Evolutionary conservation across 2,329 filamentous ascomycete genomes (phyloP), one percentile per base, ranked within the genome.

Genomic region (Bipolaris gigantea): DNA sequence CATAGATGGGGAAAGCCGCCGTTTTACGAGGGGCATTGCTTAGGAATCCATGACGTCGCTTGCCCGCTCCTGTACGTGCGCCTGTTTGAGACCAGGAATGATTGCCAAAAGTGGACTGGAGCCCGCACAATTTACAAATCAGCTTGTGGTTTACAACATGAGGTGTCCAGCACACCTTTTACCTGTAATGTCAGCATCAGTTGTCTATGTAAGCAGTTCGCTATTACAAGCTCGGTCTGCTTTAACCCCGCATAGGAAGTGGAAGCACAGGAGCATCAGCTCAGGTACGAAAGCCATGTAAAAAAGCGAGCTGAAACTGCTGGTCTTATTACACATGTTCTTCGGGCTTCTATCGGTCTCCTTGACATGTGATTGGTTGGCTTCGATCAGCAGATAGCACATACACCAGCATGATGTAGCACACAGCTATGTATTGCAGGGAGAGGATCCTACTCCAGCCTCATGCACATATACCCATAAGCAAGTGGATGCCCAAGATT

Each of bases 1-100:
- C 32, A 36, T 30, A 19, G 19, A 34, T 46, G 36, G 46, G 41
- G 45, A 52, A 27, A 49, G 32, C 42, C 34, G 39, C 21, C 25
- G 25, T 27, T 30, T 53, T 19, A 19, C 10, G 32, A 30, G 33
- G 35, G 30, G 36, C 9, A 45, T 35, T 56, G 56, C 49, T 54
- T 59, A 56, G 50, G 38, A 59, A 59, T 59, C 53, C 52, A 56
- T 59, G 53, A 53, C 56, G 56, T 59, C 46, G 49, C 32, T 40
- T 34, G 27, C 19, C 40, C 30, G 23, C 36, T 50, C 16, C 23
- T 21, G 32, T 18, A 19, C 40, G 11, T 15, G 19, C 50, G 36
- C 21, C 48, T 41, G 11, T 19, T 46, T 30, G 21, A 15, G 36
- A 33, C 38, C 13, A 11, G 10, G 13, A 16, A 21, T 7, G 25